phyloP scores from a whole-genome alignment of 805 yeast species.

The Lipomyces orientalis region DNA sequence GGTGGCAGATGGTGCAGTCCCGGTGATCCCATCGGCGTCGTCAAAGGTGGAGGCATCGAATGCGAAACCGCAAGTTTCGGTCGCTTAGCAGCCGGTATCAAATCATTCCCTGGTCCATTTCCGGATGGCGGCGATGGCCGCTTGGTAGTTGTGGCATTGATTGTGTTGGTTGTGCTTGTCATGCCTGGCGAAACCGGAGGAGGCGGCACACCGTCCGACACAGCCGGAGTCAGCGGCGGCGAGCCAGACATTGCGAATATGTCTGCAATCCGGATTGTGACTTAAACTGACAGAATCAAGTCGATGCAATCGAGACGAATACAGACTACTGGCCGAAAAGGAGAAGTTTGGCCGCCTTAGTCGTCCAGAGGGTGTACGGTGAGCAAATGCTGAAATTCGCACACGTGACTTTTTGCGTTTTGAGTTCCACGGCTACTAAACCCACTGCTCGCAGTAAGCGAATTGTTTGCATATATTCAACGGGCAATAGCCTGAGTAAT shows the following conservation, averaged over 20 bases:
- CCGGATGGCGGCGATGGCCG: slow-evolving; percentile 27
- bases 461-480: too few species aligned
- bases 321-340: neutral
- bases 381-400: neutral
- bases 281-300: neutral
- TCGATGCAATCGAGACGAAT: neutral
- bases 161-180: neutral
- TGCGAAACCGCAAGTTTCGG: slow-evolving; percentile 29
- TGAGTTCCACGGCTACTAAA: too few species aligned
- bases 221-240: neutral
- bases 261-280: neutral
- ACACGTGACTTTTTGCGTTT: too few species aligned
- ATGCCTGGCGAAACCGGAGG: neutral
- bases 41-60: slow-evolving; percentile 31
- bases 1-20: neutral
- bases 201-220: neutral
- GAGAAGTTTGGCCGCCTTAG: neutral
- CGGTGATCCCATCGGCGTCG: slow-evolving; percentile 9
- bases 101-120: neutral
- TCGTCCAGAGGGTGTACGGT: neutral
- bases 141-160: slow-evolving; percentile 6
- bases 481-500: too few species aligned
- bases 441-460: too few species aligned
- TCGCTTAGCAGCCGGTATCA: slow-evolving; percentile 17
- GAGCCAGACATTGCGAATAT: slow-evolving; percentile 8